A percentile compares a stretch with the other conserved stretches of the same genome.
These are phyloP conservation scores for Lentinula sp. DNA, from an alignment of 768 basidiomycete species.

Conservation along the genomic window DNA sequence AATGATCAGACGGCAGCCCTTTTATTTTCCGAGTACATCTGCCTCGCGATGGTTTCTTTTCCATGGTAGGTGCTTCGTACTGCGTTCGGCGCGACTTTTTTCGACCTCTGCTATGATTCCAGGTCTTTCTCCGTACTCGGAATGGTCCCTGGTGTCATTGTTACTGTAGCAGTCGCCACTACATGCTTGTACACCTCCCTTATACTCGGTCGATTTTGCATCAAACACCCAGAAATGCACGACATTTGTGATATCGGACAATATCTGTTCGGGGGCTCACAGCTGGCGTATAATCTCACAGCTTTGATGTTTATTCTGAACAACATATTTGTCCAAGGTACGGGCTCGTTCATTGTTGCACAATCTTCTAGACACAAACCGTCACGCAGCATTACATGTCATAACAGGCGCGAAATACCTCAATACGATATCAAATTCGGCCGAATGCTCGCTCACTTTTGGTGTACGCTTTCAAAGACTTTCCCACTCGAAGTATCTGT, in stretches of 20 bases:
- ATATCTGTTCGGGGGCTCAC: constrained; percentile 39
- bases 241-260: constrained; percentile 48
- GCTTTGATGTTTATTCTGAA: constrained; percentile 49
- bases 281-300: constrained; percentile 42
- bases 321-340: constrained; percentile 50
- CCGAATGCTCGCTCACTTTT: constrained; percentile 34
- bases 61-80: constrained; percentile 20
- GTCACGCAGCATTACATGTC: constrained; percentile 31
- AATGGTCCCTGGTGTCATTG: constrained; percentile 34
- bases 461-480: constrained; percentile 7
- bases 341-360: not conserved
- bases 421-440: constrained; percentile 37
- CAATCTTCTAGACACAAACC: not conserved
- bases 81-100: not conserved
- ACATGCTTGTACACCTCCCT: constrained; percentile 41
- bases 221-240: constrained; percentile 41
- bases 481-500: not conserved
- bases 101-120: not conserved
- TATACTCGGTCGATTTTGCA: constrained; percentile 40
- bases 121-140: constrained; percentile 41
- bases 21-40: constrained; percentile 42
- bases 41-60: constrained; percentile 34
- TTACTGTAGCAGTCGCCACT: constrained; percentile 32
- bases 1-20: constrained; percentile 30
- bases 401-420: constrained; percentile 40